Evolutionary conservation across 345 rosid species (phyloP), one percentile per base, ranked within the genome.

Genomic region (Syzygium aqueum): DNA sequence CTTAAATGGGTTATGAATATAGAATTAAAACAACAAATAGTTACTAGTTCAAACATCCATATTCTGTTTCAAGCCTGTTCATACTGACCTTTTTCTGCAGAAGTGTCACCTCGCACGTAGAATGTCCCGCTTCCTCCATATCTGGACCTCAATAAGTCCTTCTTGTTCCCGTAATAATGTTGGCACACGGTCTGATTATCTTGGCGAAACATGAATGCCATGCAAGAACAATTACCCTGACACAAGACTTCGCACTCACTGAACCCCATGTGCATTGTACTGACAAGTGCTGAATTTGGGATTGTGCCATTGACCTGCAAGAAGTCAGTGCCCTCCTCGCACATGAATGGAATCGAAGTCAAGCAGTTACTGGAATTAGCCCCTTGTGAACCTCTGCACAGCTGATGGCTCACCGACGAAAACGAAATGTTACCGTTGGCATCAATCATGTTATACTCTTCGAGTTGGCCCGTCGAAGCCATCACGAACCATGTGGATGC

Each of bases 401-500:
- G 43, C 57, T 84, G 52, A 61, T 85, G 87, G 27, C 49, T 57
- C 50, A 82, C 67, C 11, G 43, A 57, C 1, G 84, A 84, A 67
- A 67, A 67, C 3, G 22, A 67, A 33, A 67, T 33, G 9, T 16
- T 33, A 6, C 84, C 63, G 0, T 51, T 53, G 11, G 67, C n/a
- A n/a, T 82, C 85, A 43, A 43, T 51, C 85, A 85, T 86, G 25
- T 21, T 86, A 63, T 86, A 65, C 46, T 87, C 87, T 15, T 89
- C 51, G n/a, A 87, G 27, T n/a, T 61, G 63, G 51, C 90, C 85
- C 7, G 54, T 77, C 22, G 90, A 80, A 53, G 88, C 53, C 83
- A 89, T 53, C 37, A 77, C 85, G 25, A 89, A 54, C 90, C 90
- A 87, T 3, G 88, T 50, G 37, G 73, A 85, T 23, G 46, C 78